Evolutionary conservation across 2,329 filamentous ascomycete species (phyloP).

Genomic region (Arachnomyces sp.): DNA sequence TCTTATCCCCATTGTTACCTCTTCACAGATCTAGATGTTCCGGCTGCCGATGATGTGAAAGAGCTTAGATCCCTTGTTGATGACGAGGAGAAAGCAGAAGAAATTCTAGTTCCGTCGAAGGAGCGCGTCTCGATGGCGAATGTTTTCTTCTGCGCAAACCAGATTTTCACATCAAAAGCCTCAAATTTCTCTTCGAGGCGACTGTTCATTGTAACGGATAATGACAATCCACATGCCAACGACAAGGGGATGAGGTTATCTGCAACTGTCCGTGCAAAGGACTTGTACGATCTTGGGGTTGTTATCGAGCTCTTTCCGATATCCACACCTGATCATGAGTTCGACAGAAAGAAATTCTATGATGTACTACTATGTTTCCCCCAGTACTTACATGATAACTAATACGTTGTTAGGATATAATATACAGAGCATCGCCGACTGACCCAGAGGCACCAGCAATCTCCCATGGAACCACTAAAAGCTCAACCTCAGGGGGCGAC

Average conservation of each 20-base stretch:
- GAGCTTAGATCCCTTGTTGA: constrained; percentile 67
- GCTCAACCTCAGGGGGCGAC: constrained; percentile 61
- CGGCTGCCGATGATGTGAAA: constrained; percentile 80
- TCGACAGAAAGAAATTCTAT: constrained; percentile 82
- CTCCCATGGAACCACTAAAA: constrained; percentile 41
- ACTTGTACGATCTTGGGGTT: constrained; percentile 88
- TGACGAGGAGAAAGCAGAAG: constrained; percentile 63
- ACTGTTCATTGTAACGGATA: constrained; percentile 93
- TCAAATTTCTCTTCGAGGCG: constrained; percentile 88
- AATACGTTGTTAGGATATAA: constrained; percentile 60
- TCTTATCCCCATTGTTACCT: constrained; percentile 90
- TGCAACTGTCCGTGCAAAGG: constrained; percentile 81
- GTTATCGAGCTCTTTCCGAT: constrained; percentile 91
- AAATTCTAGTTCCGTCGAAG: constrained; percentile 61
- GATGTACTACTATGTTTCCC: constrained; percentile 52
- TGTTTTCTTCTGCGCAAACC: constrained; percentile 88
- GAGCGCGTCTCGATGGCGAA: constrained; percentile 75
- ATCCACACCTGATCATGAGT: constrained; percentile 59
- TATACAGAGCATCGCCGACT: constrained; percentile 66
- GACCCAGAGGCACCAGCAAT: constrained; percentile 61
- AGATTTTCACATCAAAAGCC: constrained; percentile 90
- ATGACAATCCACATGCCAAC: constrained; percentile 72
- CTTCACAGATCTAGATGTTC: constrained; percentile 78
- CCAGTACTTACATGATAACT: constrained; percentile 9
- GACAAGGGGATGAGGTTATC: constrained; percentile 67